These are phyloP conservation scores for Obba rivulosa DNA, from an alignment of 768 basidiomycete species.

Conservation along the genomic window DNA sequence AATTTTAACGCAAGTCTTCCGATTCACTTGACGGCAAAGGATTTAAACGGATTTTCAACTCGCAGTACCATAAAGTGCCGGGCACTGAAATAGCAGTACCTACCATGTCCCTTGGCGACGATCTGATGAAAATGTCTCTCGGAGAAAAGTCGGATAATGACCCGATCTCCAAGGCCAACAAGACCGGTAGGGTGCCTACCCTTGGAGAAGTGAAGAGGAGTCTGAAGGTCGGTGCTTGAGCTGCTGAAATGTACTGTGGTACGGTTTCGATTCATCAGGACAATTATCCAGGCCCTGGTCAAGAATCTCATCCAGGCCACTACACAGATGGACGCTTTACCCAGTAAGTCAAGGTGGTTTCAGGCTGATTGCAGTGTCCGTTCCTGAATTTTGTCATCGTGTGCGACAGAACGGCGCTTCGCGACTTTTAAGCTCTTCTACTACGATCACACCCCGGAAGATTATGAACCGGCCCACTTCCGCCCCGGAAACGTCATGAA, in stretches of 20 bases:
- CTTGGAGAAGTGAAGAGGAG: slow-evolving; percentile 78
- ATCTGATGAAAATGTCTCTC: slow-evolving; percentile 46
- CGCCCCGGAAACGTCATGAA: slow-evolving; percentile 63
- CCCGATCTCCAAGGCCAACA: slow-evolving; percentile 55
- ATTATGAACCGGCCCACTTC: slow-evolving; percentile 85
- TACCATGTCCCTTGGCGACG: slow-evolving; percentile 67
- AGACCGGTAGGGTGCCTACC: slow-evolving; percentile 61
- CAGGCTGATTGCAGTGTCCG: background rate
- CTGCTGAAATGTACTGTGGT: background rate
- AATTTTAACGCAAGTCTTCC: slow-evolving; percentile 58
- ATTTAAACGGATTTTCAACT: background rate
- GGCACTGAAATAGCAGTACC: slow-evolving; percentile 59
- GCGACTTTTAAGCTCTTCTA: slow-evolving; percentile 90
- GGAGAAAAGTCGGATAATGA: slow-evolving; percentile 34
- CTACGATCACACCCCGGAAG: slow-evolving; percentile 68
- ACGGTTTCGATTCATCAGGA: background rate
- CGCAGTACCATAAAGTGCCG: slow-evolving; percentile 63
- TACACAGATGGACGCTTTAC: slow-evolving; percentile 72
- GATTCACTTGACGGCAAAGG: background rate
- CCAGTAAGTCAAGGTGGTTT: slow-evolving; percentile 46
- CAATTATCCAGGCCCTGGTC: slow-evolving; percentile 50
- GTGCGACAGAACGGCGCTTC: slow-evolving; percentile 59
- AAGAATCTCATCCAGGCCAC: slow-evolving; percentile 78
- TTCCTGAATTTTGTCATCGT: too few relatives aligned
- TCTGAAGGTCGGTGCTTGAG: slow-evolving; percentile 45